Evolutionary conservation across 805 yeast species (phyloP).

Genomic region (Starmerella apis): DNA sequence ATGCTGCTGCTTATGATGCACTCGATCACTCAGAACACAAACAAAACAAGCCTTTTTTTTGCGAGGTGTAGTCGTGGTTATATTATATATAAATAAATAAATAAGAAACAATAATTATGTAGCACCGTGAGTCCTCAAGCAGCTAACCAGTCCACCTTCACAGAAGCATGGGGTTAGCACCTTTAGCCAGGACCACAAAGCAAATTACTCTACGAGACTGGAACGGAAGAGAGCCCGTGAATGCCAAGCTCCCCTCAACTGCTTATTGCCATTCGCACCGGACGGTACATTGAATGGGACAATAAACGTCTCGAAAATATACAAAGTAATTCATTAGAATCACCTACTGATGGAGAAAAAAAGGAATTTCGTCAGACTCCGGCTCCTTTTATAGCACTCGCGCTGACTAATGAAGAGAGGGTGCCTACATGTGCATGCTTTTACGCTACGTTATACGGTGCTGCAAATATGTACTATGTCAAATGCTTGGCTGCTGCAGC

Average conservation of each 20-base stretch:
- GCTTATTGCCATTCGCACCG: constrained; percentile 19
- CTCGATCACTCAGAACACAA: no score
- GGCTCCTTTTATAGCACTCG: background rate
- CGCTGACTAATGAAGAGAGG: background rate
- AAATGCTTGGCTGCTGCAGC: background rate
- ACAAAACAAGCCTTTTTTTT: no score
- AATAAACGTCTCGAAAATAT: constrained; percentile 26
- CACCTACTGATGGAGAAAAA: constrained; percentile 27
- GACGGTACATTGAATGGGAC: constrained; percentile 17
- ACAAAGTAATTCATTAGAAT: constrained; percentile 28
- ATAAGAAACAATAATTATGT: constrained; percentile 21
- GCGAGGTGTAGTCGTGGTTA: no score
- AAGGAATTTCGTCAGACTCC: background rate
- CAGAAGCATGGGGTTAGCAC: constrained; percentile 5
- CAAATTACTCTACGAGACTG: constrained; percentile 32
- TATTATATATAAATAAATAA: no score
- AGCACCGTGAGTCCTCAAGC: constrained; percentile 29
- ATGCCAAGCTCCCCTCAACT: constrained; percentile 28
- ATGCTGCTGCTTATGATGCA: no score
- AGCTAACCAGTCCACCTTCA: constrained; percentile 13
- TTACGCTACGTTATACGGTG: background rate
- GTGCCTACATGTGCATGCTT: background rate
- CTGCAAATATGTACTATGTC: background rate
- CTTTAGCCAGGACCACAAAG: constrained; percentile 26
- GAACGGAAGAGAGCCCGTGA: constrained; percentile 33